phyloP scores from a whole-genome alignment of 148 eudicot genomes.

The Suaeda aralocaspica region DNA sequence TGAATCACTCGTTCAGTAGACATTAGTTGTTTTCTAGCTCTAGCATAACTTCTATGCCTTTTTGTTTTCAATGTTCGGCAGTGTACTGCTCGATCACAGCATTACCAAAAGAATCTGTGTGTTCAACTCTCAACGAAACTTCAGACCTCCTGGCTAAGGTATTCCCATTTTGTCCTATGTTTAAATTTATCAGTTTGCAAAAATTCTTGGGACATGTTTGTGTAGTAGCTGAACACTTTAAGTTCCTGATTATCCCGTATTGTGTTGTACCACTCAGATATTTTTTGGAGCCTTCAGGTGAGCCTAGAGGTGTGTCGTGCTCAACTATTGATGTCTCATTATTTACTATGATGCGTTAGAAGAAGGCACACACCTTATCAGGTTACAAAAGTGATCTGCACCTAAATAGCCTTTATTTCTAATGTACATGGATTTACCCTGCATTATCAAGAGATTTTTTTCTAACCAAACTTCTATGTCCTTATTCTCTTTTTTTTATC shows the following conservation, averaged over 20 bases:
- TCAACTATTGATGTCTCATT: background rate
- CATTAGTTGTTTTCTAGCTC: background rate
- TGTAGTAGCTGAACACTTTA: background rate
- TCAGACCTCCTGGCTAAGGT: slow-evolving; percentile 24
- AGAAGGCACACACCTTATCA: no score
- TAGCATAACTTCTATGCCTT: background rate
- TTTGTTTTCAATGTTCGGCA: slow-evolving; percentile 11
- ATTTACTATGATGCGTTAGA: background rate
- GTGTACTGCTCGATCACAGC: slow-evolving; percentile 29
- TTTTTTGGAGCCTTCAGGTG: background rate
- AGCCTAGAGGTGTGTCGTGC: background rate
- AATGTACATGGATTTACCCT: no score
- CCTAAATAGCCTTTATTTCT: no score
- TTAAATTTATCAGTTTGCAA: background rate
- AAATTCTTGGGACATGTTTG: background rate
- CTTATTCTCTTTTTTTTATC: no score
- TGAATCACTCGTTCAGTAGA: background rate
- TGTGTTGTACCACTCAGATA: background rate
- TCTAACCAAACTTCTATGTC: no score
- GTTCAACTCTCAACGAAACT: slow-evolving; percentile 32
- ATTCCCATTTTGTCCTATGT: background rate
- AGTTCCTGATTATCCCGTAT: background rate
- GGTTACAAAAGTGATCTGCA: no score
- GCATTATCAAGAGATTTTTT: no score
- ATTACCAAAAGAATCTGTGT: slow-evolving; percentile 33